Conservation (phyloP, 148 eudicot species). For the Persicaria maculosa region DNA sequence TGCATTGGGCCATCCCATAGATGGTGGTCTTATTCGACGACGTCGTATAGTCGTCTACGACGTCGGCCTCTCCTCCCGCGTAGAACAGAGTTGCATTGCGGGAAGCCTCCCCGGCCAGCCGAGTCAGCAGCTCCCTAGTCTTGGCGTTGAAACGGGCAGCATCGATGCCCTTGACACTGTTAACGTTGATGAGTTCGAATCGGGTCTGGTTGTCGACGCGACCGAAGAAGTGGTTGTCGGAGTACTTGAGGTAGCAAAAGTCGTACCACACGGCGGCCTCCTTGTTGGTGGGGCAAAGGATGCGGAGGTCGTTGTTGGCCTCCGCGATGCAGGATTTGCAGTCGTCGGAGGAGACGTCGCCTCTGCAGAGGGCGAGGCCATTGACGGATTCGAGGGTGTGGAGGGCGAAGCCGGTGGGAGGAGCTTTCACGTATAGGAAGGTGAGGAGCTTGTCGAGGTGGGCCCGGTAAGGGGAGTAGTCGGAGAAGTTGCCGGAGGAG, state of each 20-base stretch:
- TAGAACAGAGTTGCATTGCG: background rate
- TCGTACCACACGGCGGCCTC: slow-evolving; percentile 37
- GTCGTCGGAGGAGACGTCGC: background rate
- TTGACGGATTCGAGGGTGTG: background rate
- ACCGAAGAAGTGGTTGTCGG: slow-evolving; percentile 24
- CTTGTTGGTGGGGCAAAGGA: slow-evolving; percentile 23
- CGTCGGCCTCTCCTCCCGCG: background rate
- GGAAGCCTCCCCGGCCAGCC: slow-evolving; percentile 11
- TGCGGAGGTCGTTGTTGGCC: slow-evolving; percentile 13
- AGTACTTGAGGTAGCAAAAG: slow-evolving; percentile 28
- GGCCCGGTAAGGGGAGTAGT: slow-evolving; percentile 1
- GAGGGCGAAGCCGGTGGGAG: background rate
- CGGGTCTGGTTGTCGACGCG: slow-evolving; percentile 16
- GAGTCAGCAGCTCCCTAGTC: slow-evolving; percentile 20
- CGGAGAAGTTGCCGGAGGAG: slow-evolving; percentile 12
- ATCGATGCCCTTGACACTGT: slow-evolving; percentile 1
- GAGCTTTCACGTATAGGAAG: slow-evolving; percentile 5
- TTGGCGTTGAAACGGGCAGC: slow-evolving; percentile 18
- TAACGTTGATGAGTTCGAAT: slow-evolving; percentile 11
- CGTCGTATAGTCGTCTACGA: background rate
- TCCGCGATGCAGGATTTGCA: slow-evolving; percentile 5
- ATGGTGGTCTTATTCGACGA: slow-evolving; percentile 11
- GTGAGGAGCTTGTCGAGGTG: slow-evolving; percentile 10
- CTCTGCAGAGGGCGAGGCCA: slow-evolving; percentile 1
- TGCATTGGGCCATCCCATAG: slow-evolving; percentile 40